A percentile compares a stretch with the other conserved stretches of the same genome.
phyloP scores from a whole-genome alignment of 139 green algal genomes.

The Cymbomonas tetramitiformis region DNA sequence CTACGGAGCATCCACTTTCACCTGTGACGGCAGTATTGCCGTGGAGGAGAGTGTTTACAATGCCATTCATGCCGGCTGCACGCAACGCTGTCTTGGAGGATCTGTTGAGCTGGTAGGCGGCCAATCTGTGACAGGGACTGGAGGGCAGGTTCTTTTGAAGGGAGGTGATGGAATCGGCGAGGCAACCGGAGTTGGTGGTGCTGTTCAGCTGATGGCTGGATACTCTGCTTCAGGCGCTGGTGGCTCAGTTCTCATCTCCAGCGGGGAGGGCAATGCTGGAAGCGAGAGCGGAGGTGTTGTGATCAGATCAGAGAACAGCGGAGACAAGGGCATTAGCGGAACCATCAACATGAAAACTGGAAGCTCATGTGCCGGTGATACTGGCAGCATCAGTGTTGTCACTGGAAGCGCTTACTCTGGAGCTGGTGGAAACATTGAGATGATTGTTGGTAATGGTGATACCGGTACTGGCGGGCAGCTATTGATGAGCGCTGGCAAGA shows the following conservation, averaged over 20 bases:
- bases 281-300: neutral
- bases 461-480: slow-evolving; percentile 8
- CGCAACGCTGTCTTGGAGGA: neutral
- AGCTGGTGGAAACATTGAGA: neutral
- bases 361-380: neutral
- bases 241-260: neutral
- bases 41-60: slow-evolving; percentile 1
- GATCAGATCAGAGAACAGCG: neutral
- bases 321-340: neutral
- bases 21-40: too few species aligned
- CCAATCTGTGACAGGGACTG: neutral
- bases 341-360: slow-evolving; percentile 1
- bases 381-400: neutral
- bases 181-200: neutral
- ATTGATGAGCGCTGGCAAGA: neutral
- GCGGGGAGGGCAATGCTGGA: neutral
- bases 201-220: neutral
- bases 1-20: too few species aligned
- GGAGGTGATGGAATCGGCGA: too few species aligned
- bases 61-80: neutral
- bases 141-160: neutral
- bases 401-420: neutral
- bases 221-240: neutral
- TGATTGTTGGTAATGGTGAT: slow-evolving; percentile 6
- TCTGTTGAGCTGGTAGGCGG: neutral